Base-by-base conservation (phyloP, 2,329 filamentous ascomycete species). In the Cordyceps militaris region DNA sequence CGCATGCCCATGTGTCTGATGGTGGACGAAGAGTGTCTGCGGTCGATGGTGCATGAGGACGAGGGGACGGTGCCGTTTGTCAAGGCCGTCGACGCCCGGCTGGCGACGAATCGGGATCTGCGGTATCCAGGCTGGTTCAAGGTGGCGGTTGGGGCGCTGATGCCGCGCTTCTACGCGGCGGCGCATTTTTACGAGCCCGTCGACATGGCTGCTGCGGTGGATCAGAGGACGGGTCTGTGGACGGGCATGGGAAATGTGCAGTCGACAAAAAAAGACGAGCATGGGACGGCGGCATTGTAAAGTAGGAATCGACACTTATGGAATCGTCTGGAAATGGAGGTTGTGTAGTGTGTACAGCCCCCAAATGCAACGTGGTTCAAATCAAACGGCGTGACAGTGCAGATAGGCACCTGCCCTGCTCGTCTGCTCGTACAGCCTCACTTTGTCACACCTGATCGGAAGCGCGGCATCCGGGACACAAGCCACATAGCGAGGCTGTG, bases 1-100 rank as follows among this genome's bases (percentile, higher is more conserved):
- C 36, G 50, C 24, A 53, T 43, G 50, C 50, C 50, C 50, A 53
- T 53, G 50, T 53, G 50, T n/a, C 26, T 53, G 24, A 43, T 53
- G 50, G 50, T 53, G 16, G 50, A 53, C 19, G 38, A 53, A 19
- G 50, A 53, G 36, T 53, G 50, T 43, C 26, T 53, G 36, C 36
- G 9, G 26, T 43, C 50, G 13, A 19, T 32, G 50, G 6, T 3
- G 3, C 11, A 16, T 7, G 50, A n/a, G 7, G 30, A 19, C 13
- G 11, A 16, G 7, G 28, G n/a, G 4, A 36, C 36, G 49, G 23
- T n/a, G 24, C 50, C 50, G 38, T 53, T 32, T 43, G 50, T 53
- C n/a, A 53, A 53, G 26, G 50, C 50, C 4, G 50, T 53, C 11
- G 50, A 53, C 11, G 50, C 38, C 5, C 32, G 10, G 26, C 26